Evolutionary conservation across 257 asterid species (phyloP), one percentile per base, ranked within the genome.

Genomic region (Forsythia viridissima): DNA sequence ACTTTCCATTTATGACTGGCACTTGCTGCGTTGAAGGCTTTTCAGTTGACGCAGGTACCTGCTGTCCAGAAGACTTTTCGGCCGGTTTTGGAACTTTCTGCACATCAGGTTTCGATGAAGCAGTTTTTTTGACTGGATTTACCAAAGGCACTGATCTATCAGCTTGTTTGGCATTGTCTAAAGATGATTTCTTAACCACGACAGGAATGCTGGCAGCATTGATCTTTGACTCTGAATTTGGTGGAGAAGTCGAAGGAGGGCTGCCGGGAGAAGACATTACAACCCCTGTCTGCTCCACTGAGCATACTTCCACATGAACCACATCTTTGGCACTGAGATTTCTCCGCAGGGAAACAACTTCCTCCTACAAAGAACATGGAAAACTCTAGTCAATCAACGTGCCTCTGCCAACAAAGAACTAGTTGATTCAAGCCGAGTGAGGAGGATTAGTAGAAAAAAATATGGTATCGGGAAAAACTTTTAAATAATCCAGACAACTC

Each of bases 311-410:
- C 24, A 59, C 79, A 20, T 70, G 86, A 15, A 66, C 74, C 57
- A 81, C 85, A 6, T 61, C 83, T 82, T 86, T 90, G 51, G 73
- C 75, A 40, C 76, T 66, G 10, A 51, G 78, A 72, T 67, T 87
- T 75, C 80, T 84, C 43, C 65, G 85, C 12, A 76, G 70, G 66
- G 90, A 77, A 67, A 75, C 85, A 51, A 3, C 88, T 79, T 87
- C 92, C 55, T 83, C 94, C 98, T 92, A 83, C 44, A 34, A 69
- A 76, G 59, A 82, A 85, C 21, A 86, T 83, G 15, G 71, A 42
- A 68, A 11, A 18, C 72, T 9, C 71, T 63, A 3, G 43, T 38
- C 70, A 68, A 46, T 39, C 70, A n/a, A 8, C 30, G 59, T 4
- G 20, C 34, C 34, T 42, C 46, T 42, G 46, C 46, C 46, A 42